Percentiles rank a stretch among this genome's conserved stretches.
Conservation (phyloP, 441 rosid genomes). For the Croton laevigatus region DNA sequence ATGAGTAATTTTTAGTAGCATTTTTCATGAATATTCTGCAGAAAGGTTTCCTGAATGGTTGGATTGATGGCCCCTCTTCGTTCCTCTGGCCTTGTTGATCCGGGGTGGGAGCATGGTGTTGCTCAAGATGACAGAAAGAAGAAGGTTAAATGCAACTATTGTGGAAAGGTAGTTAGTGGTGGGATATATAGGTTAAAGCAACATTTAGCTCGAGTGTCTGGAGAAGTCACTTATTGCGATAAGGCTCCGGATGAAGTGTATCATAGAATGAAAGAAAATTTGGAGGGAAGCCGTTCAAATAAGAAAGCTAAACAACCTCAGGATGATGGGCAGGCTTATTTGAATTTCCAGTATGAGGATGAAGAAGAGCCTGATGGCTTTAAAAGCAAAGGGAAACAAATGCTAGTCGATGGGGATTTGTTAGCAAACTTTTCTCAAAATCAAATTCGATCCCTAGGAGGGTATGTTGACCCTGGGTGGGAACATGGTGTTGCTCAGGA, state of each 20-base stretch:
- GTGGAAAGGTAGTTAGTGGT: conserved; percentile 83
- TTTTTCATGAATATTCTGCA: not conserved
- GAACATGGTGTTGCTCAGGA: conserved; percentile 93
- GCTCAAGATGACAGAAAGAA: conserved; percentile 93
- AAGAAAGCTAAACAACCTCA: conserved; percentile 17
- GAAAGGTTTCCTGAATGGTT: conserved; percentile 16
- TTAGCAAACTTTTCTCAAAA: not conserved
- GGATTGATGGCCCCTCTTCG: conserved; percentile 21
- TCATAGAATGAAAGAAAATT: conserved; percentile 81
- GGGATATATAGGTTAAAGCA: conserved; percentile 94
- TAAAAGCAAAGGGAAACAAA: conserved; percentile 19
- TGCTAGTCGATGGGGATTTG: conserved; percentile 11
- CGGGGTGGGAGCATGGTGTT: conserved; percentile 97
- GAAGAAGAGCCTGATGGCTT: conserved; percentile 18
- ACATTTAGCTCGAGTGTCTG: conserved; percentile 92
- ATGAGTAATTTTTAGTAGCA: not conserved
- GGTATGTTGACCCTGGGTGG: conserved; percentile 92
- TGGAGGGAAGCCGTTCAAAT: conserved; percentile 35
- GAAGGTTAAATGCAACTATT: conserved; percentile 87
- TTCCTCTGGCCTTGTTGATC: conserved; percentile 51
- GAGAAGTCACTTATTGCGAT: conserved; percentile 88
- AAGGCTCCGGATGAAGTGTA: conserved; percentile 85
- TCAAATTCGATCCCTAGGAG: conserved; percentile 15
- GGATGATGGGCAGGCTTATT: conserved; percentile 16
- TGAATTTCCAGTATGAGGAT: conserved; percentile 18